Evolutionary conservation across 108 stramenopile species (phyloP).

Genomic region (Fistulifera pelliculosa): DNA sequence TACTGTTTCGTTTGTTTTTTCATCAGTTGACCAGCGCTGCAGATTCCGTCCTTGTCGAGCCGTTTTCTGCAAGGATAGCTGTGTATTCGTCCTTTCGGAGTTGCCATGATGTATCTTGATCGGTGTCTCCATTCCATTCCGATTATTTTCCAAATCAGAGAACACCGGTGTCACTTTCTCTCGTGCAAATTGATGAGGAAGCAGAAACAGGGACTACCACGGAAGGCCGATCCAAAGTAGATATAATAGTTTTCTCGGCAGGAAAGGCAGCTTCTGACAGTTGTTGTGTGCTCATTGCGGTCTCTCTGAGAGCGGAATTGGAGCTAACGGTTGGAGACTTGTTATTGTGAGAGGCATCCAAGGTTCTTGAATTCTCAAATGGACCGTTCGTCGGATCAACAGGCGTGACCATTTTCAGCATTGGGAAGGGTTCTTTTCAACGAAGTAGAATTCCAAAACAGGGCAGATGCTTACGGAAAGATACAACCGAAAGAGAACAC

Average conservation of each 20-base stretch:
- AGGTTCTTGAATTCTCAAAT: too few species aligned
- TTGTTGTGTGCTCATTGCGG: slow-evolving; percentile 22
- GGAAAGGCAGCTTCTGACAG: slow-evolving; percentile 21
- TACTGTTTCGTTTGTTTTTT: slow-evolving; percentile 17
- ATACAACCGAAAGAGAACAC: too few species aligned
- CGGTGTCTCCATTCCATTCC: not conserved
- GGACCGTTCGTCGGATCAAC: too few species aligned
- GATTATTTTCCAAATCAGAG: slow-evolving; percentile 9
- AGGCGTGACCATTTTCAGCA: too few species aligned
- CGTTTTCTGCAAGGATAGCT: slow-evolving; percentile 36
- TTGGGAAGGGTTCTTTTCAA: too few species aligned
- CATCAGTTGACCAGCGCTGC: slow-evolving; percentile 40
- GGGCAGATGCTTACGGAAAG: too few species aligned
- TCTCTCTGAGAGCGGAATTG: slow-evolving; percentile 3
- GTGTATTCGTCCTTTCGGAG: slow-evolving; percentile 35
- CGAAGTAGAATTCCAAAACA: too few species aligned
- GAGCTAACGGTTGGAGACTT: too few species aligned
- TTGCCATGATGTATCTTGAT: slow-evolving; percentile 11
- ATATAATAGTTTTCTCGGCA: not conserved
- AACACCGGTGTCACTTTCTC: slow-evolving; percentile 18
- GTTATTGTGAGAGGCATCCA: too few species aligned
- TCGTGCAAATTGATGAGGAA: slow-evolving; percentile 29
- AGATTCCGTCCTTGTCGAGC: slow-evolving; percentile 61
- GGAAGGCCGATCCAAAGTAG: not conserved
- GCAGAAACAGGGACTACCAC: slow-evolving; percentile 19